These are phyloP conservation scores for Cryphonectria radicalis DNA, from an alignment of 2,329 filamentous ascomycete species.

Conservation along the genomic window DNA sequence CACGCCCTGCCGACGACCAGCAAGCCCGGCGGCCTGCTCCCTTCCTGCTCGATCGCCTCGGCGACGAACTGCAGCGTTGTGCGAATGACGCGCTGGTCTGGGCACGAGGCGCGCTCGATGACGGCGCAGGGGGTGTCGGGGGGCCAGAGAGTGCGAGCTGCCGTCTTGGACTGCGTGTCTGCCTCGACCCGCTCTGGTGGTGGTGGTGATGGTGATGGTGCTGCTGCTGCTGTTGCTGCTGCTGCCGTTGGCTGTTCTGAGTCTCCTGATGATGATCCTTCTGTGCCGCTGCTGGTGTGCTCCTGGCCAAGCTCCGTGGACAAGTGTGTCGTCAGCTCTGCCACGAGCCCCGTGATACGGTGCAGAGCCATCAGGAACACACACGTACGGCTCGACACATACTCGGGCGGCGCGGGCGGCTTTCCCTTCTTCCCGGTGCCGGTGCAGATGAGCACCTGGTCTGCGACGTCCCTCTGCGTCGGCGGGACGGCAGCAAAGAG, in stretches of 20 bases:
- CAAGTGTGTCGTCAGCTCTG: constrained; percentile 63
- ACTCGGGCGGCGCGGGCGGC: constrained; percentile 80
- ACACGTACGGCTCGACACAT: constrained; percentile 75
- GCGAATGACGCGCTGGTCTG: constrained; percentile 89
- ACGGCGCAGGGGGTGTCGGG: constrained; percentile 84
- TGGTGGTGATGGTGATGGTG: background rate
- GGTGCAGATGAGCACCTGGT: constrained; percentile 95
- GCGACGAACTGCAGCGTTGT: constrained; percentile 81
- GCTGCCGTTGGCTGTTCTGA: background rate
- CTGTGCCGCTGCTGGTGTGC: background rate
- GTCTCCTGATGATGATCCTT: background rate
- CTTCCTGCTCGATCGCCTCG: constrained; percentile 84
- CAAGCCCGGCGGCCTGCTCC: constrained; percentile 85
- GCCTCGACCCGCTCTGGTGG: background rate
- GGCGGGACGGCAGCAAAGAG: constrained; percentile 86
- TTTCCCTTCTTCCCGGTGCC: constrained; percentile 91
- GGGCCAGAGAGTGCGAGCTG: constrained; percentile 66
- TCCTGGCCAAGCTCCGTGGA: constrained; percentile 36
- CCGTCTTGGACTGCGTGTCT: background rate
- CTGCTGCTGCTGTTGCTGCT: too few relatives aligned
- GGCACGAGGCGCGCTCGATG: constrained; percentile 89
- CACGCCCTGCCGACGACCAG: constrained; percentile 86
- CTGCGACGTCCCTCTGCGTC: constrained; percentile 86
- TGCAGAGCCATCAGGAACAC: constrained; percentile 97
- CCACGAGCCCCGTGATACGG: constrained; percentile 74